Percentiles rank a stretch among this genome's conserved stretches.
Conservation (phyloP, 257 asterid genomes). For the Mitragyna speciosa region DNA sequence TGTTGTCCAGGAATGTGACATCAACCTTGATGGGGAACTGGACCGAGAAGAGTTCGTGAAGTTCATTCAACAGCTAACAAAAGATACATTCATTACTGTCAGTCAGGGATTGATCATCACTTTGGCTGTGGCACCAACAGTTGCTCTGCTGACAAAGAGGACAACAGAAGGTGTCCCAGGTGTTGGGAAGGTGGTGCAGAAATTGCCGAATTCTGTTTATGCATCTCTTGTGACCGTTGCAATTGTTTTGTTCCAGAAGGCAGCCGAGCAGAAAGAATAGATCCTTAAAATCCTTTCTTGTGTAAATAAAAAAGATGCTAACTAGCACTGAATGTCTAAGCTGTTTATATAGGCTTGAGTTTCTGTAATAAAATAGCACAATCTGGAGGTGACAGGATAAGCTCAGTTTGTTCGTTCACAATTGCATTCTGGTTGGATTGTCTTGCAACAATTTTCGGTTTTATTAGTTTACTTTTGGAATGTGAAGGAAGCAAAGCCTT, state of each 20-base stretch:
- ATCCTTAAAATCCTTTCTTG: slow-evolving; percentile 15
- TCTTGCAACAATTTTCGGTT: neutral
- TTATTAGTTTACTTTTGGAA: neutral
- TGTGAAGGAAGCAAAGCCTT: too few species aligned
- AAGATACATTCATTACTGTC: slow-evolving; percentile 62
- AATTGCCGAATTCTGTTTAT: slow-evolving; percentile 68
- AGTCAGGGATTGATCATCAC: slow-evolving; percentile 74
- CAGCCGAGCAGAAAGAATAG: slow-evolving; percentile 35
- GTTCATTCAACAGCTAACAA: slow-evolving; percentile 57
- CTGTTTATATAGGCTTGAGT: neutral
- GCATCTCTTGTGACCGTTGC: slow-evolving; percentile 80
- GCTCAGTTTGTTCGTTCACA: neutral
- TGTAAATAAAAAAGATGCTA: slow-evolving; percentile 20
- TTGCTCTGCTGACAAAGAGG: slow-evolving; percentile 76
- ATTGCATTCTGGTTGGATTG: slow-evolving; percentile 1
- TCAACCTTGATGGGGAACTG: slow-evolving; percentile 78
- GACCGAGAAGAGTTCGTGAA: slow-evolving; percentile 68
- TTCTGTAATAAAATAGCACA: too few species aligned
- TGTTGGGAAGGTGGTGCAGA: slow-evolving; percentile 77
- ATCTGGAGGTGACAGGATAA: neutral
- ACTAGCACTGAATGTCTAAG: neutral
- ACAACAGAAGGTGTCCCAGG: slow-evolving; percentile 84
- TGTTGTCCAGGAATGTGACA: slow-evolving; percentile 59
- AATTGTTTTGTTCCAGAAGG: slow-evolving; percentile 65
- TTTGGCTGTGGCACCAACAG: slow-evolving; percentile 84